Conservation (phyloP, 768 basidiomycete species). For the Leccinellum albellum region DNA sequence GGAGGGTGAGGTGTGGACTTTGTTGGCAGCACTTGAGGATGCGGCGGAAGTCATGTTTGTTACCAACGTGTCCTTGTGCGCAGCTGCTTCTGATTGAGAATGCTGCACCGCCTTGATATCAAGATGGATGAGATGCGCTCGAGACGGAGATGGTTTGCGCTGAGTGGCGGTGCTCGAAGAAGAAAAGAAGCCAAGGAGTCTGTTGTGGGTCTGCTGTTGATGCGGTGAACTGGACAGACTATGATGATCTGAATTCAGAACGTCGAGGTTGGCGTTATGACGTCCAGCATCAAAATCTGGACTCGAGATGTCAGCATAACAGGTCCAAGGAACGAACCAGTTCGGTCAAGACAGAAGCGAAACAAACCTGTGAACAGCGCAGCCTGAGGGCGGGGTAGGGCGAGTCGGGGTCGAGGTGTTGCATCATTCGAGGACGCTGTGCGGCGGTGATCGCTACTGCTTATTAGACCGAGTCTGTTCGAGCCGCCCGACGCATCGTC, state of each 20-base stretch:
- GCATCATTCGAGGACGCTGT: conserved; percentile 46
- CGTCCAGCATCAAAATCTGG: conserved; percentile 13
- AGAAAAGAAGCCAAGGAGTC: conserved; percentile 23
- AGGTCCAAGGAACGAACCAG: conserved; percentile 4
- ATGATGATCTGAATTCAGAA: conserved; percentile 8
- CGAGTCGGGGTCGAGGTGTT: conserved; percentile 45
- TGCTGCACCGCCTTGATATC: conserved; percentile 35
- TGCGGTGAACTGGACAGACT: conserved; percentile 8
- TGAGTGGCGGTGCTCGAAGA: conserved; percentile 38
- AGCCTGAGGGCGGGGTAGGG: conserved; percentile 8
- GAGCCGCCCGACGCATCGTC: conserved; percentile 1
- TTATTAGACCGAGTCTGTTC: conserved; percentile 3
- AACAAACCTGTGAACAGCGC: conserved; percentile 20
- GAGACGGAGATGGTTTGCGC: conserved; percentile 27
- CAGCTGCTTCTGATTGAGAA: conserved; percentile 35
- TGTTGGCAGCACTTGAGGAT: conserved; percentile 26
- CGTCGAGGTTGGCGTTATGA: not conserved
- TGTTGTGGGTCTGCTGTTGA: conserved; percentile 35
- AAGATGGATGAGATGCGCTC: conserved; percentile 27
- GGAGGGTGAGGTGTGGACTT: conserved; percentile 32
- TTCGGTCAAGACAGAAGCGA: conserved; percentile 4
- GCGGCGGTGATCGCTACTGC: conserved; percentile 24
- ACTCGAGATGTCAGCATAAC: conserved; percentile 6
- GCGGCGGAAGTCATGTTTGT: conserved; percentile 27
- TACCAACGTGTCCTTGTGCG: conserved; percentile 12